A percentile compares a stretch with the other conserved stretches of the same genome.
phyloP scores from a whole-genome alignment of 306 rosid species.

The Geum urbanum region DNA sequence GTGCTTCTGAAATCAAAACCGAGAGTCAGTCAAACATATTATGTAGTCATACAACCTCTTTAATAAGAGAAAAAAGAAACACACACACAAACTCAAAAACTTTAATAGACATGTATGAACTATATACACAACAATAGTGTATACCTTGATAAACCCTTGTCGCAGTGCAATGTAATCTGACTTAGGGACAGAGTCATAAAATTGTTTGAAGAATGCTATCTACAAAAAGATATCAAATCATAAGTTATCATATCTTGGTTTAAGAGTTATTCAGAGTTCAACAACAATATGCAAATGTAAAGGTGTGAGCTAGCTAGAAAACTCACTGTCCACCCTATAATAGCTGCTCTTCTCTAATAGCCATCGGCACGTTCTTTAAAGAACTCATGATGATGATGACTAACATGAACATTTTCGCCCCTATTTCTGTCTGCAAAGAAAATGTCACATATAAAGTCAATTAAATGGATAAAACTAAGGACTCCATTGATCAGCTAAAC shows the following conservation, averaged over 20 bases:
- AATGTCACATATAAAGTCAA: conserved; percentile 4
- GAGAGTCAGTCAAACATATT: background rate
- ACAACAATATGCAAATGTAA: background rate
- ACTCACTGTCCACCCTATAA: conserved; percentile 70
- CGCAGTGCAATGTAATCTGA: conserved; percentile 72
- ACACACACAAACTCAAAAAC: too few species aligned
- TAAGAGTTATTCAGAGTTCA: background rate
- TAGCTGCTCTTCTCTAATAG: conserved; percentile 65
- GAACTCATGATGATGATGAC: conserved; percentile 28
- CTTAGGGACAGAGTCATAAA: conserved; percentile 61
- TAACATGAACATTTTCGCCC: background rate
- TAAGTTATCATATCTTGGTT: background rate
- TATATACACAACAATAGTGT: background rate
- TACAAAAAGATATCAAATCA: conserved; percentile 21
- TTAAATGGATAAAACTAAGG: conserved; percentile 3
- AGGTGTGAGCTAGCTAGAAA: background rate
- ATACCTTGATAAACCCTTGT: conserved; percentile 74
- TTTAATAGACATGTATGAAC: too few species aligned
- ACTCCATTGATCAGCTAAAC: conserved; percentile 7
- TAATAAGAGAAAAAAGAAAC: background rate
- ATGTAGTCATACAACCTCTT: background rate
- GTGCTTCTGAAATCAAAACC: conserved; percentile 45
- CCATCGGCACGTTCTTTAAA: conserved; percentile 39
- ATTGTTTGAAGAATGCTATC: conserved; percentile 83
- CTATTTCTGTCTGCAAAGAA: conserved; percentile 4